Conservation (phyloP, 495 filamentous ascomycete species). For the Penicillium longicatenatum region DNA sequence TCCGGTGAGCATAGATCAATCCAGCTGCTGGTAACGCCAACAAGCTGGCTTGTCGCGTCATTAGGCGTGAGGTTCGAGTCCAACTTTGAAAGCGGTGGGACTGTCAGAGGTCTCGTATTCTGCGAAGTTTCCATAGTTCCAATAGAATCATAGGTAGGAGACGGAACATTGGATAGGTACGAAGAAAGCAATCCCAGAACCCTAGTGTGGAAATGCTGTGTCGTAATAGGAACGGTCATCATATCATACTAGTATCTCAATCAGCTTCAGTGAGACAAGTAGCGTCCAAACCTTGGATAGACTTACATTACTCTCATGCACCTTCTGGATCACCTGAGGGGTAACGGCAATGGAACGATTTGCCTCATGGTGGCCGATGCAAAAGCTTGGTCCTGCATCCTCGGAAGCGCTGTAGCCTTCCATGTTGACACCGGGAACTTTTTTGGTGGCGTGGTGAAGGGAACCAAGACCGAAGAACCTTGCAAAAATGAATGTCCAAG, state of each 20-base stretch:
- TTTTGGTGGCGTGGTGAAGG: constrained; percentile 13
- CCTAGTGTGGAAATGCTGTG: constrained; percentile 73
- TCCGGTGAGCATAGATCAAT: constrained; percentile 86
- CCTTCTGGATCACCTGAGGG: constrained; percentile 62
- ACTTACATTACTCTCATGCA: constrained; percentile 60
- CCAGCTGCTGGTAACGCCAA: constrained; percentile 80
- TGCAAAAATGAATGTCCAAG: neutral
- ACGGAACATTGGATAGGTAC: constrained; percentile 47
- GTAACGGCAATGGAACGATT: constrained; percentile 62
- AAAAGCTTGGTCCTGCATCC: constrained; percentile 65
- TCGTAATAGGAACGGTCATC: constrained; percentile 88
- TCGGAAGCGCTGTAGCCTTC: constrained; percentile 49
- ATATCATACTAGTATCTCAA: constrained; percentile 75
- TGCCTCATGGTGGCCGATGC: constrained; percentile 82
- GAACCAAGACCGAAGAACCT: neutral
- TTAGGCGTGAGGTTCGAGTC: constrained; percentile 77
- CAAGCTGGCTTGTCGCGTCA: constrained; percentile 67
- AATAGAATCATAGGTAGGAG: constrained; percentile 31
- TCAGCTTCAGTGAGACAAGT: constrained; percentile 13
- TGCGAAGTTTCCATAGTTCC: constrained; percentile 39
- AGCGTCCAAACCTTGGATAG: neutral
- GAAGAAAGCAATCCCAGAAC: constrained; percentile 66
- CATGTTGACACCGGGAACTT: constrained; percentile 34
- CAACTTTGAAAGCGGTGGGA: constrained; percentile 68
- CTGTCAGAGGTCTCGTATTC: constrained; percentile 51